Evolutionary conservation across 371 early-diverging fungal genomes (phyloP), one percentile per base, ranked within the genome.

Genomic region (Sporodiniella umbellata): DNA sequence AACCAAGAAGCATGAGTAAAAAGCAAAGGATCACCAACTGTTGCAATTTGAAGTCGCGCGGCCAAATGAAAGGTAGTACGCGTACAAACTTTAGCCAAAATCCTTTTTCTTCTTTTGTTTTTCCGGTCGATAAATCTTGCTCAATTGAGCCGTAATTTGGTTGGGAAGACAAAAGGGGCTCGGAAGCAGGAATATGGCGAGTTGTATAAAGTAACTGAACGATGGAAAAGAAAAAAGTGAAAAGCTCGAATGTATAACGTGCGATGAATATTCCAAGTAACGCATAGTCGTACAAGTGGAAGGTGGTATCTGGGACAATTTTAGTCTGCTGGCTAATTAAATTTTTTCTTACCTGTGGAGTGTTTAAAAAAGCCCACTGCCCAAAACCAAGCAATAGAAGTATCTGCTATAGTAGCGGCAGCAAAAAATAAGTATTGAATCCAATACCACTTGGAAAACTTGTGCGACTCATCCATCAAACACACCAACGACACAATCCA

Each of bases 31-130:
- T 40, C 7, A 95, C 82, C 12, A 85, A 69, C 3, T 80, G 30
- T 54, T 92, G 92, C 15, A 96, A 72, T 19, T 66, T 53, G 7
- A 64, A 44, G 15, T 83, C 78, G 8, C 78, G 70, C n/a, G 95
- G 95, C 93, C 94, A 93, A 35, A 94, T 72, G 46, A 84, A 94
- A 3, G 96, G 96, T 25, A 85, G 42, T 5, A 95, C 76, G 23
- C 79, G 79, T 38, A 67, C 57, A 53, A 88, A 65, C 10, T 86
- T 85, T 5, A 44, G 40, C 39, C 72, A 68, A 51, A 82, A 84
- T 42, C 79, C 73, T 6, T 65, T 46, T 24, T 79, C 60, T 8
- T 70, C 64, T 3, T 72, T 61, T n/a, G 64, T 68, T 17, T 68
- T 55, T 24, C 66, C 31, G n/a, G 50, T 33, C 11, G 33, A 28